Conservation (phyloP, 202 grass and related monocot genomes). For the Setaria viridis region DNA sequence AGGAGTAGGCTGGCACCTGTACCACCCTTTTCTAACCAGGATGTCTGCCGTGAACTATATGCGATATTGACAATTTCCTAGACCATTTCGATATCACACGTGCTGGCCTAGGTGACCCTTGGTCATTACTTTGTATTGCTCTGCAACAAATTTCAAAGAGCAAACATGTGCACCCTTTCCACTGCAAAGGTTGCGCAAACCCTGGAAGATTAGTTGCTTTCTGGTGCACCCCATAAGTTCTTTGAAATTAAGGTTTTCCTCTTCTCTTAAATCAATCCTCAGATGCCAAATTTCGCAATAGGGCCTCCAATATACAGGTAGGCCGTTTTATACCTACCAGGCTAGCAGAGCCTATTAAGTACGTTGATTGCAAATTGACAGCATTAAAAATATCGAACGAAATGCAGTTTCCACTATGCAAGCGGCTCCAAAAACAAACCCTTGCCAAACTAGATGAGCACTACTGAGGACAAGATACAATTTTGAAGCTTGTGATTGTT, state of each 20-base stretch:
- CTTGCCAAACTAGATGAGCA: background rate
- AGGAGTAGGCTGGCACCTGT: constrained; percentile 15
- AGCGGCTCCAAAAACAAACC: background rate
- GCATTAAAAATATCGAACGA: background rate
- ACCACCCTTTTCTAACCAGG: constrained; percentile 24
- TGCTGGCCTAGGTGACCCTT: background rate
- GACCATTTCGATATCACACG: background rate
- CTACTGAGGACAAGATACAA: background rate
- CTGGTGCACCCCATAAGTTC: background rate
- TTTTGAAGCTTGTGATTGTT: background rate
- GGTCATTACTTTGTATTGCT: background rate
- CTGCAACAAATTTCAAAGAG: background rate
- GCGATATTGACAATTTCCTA: constrained; percentile 10
- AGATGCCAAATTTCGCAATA: background rate
- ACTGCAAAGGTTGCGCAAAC: background rate
- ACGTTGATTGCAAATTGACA: background rate
- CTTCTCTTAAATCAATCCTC: background rate
- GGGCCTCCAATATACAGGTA: background rate
- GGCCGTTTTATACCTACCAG: background rate
- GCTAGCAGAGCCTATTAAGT: background rate
- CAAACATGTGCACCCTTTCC: background rate
- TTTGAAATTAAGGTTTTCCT: background rate
- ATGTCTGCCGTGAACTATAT: constrained; percentile 13
- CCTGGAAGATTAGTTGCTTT: background rate
- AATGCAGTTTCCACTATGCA: background rate